Evolutionary conservation across 139 green algal genomes (phyloP).

Genomic region (Cymbomonas tetramitiformis): DNA sequence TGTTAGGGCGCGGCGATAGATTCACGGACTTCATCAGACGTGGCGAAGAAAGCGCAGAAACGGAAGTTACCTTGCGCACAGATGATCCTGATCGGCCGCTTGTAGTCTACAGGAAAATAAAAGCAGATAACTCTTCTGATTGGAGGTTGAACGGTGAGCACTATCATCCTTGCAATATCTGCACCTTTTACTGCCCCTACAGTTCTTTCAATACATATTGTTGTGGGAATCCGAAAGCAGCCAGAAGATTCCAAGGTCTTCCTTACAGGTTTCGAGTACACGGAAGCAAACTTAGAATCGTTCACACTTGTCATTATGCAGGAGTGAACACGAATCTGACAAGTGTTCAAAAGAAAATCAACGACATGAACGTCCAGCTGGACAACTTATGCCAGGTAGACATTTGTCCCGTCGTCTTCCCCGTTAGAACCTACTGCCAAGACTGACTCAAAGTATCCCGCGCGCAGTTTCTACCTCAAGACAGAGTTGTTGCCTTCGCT

Average conservation of each 20-base stretch:
- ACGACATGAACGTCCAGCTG: slow-evolving; percentile 75
- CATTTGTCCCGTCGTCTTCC: too few species aligned
- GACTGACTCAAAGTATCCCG: too few species aligned
- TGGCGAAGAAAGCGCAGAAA: slow-evolving; percentile 35
- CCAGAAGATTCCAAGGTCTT: too few species aligned
- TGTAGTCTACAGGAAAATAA: slow-evolving; percentile 22
- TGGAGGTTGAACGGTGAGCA: slow-evolving; percentile 40
- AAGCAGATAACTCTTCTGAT: slow-evolving; percentile 31
- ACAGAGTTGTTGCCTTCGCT: slow-evolving; percentile 81
- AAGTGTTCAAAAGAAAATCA: slow-evolving; percentile 8
- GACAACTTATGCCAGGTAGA: slow-evolving; percentile 93
- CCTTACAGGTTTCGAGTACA: too few species aligned
- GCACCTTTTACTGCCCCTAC: too few species aligned
- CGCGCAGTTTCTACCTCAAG: slow-evolving; percentile 93
- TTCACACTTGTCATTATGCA: too few species aligned
- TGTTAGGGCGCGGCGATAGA: slow-evolving; percentile 2
- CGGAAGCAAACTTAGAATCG: too few species aligned
- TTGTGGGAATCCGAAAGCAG: too few species aligned
- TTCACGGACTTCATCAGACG: slow-evolving; percentile 59
- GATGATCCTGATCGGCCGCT: slow-evolving; percentile 16
- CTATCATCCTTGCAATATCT: too few species aligned
- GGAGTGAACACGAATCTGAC: too few species aligned
- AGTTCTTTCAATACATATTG: too few species aligned
- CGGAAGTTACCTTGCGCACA: slow-evolving; percentile 52
- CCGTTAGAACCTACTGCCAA: too few species aligned